Conservation (phyloP, 352 stramenopile genomes). For the Nothophytophthora sp. region DNA sequence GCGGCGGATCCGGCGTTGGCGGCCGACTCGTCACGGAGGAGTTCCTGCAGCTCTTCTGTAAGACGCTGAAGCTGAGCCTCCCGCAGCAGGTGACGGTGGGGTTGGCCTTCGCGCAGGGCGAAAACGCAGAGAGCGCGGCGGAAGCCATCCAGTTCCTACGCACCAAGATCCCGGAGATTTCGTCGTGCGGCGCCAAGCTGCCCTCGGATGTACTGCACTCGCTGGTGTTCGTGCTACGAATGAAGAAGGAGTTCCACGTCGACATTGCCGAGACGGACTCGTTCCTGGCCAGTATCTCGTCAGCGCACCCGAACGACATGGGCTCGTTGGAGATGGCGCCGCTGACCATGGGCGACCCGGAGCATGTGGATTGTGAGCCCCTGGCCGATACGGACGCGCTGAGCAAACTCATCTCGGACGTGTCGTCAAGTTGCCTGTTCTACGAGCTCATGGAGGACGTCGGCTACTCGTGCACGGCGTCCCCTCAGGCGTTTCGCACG, state of each 20-base stretch:
- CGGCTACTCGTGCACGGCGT: constrained; percentile 84
- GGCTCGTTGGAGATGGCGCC: constrained; percentile 83
- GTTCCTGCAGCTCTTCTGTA: constrained; percentile 78
- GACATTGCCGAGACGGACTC: constrained; percentile 83
- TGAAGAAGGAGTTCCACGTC: constrained; percentile 75
- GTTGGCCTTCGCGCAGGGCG: constrained; percentile 78
- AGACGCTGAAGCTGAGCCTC: constrained; percentile 82
- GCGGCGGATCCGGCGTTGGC: constrained; percentile 1
- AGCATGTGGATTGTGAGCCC: constrained; percentile 81
- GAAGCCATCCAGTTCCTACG: constrained; percentile 81
- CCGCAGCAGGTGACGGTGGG: constrained; percentile 86
- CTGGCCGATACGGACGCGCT: constrained; percentile 63
- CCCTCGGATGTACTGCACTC: constrained; percentile 82
- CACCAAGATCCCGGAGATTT: constrained; percentile 85
- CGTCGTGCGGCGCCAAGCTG: constrained; percentile 78
- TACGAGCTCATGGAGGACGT: constrained; percentile 93
- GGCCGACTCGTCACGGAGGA: constrained; percentile 69
- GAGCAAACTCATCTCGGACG: constrained; percentile 78
- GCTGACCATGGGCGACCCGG: constrained; percentile 84
- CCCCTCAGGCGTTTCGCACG: constrained; percentile 76
- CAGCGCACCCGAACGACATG: constrained; percentile 87
- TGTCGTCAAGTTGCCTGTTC: constrained; percentile 81
- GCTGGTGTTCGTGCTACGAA: constrained; percentile 81
- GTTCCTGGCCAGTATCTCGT: constrained; percentile 85
- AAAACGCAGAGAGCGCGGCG: constrained; percentile 52